Evolutionary conservation across 2,329 filamentous ascomycete species (phyloP).

Genomic region (Colletotrichum truncatum): DNA sequence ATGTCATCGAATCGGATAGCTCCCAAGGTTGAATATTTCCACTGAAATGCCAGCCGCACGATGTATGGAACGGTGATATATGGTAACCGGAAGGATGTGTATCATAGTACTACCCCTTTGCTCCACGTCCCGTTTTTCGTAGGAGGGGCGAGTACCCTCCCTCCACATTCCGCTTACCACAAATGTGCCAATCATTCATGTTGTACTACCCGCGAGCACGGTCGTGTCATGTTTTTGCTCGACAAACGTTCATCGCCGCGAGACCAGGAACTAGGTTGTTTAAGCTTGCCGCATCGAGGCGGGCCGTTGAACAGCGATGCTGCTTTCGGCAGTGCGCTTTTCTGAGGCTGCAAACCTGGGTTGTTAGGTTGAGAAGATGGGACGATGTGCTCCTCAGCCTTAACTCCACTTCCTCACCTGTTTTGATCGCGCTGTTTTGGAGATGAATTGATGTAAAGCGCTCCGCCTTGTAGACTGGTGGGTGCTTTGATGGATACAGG

Average conservation of each 20-base stretch:
- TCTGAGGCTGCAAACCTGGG: background rate
- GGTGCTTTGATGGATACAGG: background rate
- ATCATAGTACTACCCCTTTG: too few relatives aligned
- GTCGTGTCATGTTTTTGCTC: constrained; percentile 19
- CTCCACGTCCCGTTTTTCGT: too few relatives aligned
- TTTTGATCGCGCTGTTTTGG: background rate
- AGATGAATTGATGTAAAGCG: background rate
- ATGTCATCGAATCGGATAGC: constrained; percentile 3
- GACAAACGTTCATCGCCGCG: constrained; percentile 21
- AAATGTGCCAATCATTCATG: too few relatives aligned
- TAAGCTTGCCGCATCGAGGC: constrained; percentile 1
- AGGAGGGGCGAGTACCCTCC: background rate
- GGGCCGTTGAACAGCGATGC: background rate
- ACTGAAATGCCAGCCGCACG: background rate
- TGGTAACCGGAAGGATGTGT: too few relatives aligned
- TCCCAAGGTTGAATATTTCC: background rate
- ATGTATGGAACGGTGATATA: background rate
- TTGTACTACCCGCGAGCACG: background rate
- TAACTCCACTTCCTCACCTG: background rate
- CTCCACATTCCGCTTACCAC: constrained; percentile 1
- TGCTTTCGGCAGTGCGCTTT: constrained; percentile 14
- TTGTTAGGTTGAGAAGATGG: background rate
- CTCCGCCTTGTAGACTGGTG: background rate
- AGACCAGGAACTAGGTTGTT: background rate
- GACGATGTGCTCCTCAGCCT: background rate